A percentile compares a stretch with the other conserved stretches of the same genome.
phyloP scores from a whole-genome alignment of 2,329 filamentous ascomycete genomes.

The Botrytis galanthina region DNA sequence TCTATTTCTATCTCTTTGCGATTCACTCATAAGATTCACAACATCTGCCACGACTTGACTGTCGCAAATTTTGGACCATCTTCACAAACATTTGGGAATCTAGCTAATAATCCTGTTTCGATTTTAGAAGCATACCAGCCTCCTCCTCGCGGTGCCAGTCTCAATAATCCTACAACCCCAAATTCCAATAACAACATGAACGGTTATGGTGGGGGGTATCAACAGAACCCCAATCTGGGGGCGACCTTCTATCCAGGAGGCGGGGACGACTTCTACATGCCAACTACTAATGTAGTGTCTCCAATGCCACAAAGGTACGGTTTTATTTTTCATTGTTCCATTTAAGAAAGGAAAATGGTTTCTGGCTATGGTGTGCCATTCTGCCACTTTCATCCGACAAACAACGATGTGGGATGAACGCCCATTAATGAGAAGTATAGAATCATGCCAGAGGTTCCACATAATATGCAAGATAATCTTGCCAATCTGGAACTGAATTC shows the following conservation, averaged over 20 bases:
- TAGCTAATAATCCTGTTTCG: not conserved
- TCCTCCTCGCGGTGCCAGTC: constrained; percentile 15
- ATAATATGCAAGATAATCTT: constrained; percentile 94
- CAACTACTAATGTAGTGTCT: constrained; percentile 57
- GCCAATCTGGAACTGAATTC: constrained; percentile 86
- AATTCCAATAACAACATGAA: constrained; percentile 21
- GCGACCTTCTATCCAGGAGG: constrained; percentile 69
- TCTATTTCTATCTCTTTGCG: not conserved
- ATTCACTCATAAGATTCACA: not conserved
- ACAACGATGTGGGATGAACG: not conserved
- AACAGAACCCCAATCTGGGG: constrained; percentile 42
- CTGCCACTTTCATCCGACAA: constrained; percentile 1
- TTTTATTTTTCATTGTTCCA: constrained; percentile 12
- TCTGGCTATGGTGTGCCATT: constrained; percentile 3
- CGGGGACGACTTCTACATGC: constrained; percentile 66
- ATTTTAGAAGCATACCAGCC: constrained; percentile 10
- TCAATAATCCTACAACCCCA: not conserved
- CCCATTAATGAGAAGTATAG: constrained; percentile 46
- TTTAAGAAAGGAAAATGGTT: not conserved
- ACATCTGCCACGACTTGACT: not conserved
- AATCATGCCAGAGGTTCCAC: constrained; percentile 91
- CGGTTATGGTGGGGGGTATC: constrained; percentile 21
- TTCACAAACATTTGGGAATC: not conserved
- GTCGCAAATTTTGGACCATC: not conserved
- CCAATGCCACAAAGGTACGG: constrained; percentile 66